These are phyloP conservation scores for Aspergillus piperis DNA, from an alignment of 2,329 filamentous ascomycete genomes.

Conservation along the genomic window DNA sequence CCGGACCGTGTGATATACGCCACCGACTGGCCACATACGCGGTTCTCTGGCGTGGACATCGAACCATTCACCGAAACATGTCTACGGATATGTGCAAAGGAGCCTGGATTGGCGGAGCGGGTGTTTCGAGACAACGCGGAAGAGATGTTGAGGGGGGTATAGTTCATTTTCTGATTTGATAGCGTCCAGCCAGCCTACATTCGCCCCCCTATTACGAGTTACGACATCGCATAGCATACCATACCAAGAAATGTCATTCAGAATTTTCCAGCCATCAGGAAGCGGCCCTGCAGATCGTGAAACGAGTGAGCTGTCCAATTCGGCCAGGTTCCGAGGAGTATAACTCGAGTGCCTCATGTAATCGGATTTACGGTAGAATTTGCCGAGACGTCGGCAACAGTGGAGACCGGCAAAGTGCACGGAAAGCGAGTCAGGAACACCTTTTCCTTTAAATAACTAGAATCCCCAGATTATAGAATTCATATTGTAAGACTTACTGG, in stretches of 20 bases:
- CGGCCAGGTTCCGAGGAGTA: not conserved
- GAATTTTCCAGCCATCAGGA: not conserved
- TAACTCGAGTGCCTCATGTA: not conserved
- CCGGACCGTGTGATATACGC: constrained; percentile 57
- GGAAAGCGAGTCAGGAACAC: not conserved
- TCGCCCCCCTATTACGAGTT: not conserved
- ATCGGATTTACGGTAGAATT: not conserved
- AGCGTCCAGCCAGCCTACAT: not conserved
- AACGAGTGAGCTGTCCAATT: not conserved
- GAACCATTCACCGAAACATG: constrained; percentile 56
- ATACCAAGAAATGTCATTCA: constrained; percentile 1
- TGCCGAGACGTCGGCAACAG: constrained; percentile 7
- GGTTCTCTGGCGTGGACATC: constrained; percentile 60
- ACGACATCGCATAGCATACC: constrained; percentile 3
- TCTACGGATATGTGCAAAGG: constrained; percentile 54
- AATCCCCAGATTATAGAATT: too few relatives aligned
- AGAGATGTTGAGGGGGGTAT: constrained; percentile 42
- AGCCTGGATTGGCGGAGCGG: constrained; percentile 48
- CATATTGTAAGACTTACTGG: too few relatives aligned
- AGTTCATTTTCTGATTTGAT: not conserved
- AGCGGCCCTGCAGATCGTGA: not conserved
- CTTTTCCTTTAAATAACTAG: not conserved
- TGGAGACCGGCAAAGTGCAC: not conserved
- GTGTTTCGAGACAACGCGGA: constrained; percentile 60
- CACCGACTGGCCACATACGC: constrained; percentile 66